Conservation (phyloP, 2,329 filamentous ascomycete species). For the Ophioceras dolichostomum region DNA sequence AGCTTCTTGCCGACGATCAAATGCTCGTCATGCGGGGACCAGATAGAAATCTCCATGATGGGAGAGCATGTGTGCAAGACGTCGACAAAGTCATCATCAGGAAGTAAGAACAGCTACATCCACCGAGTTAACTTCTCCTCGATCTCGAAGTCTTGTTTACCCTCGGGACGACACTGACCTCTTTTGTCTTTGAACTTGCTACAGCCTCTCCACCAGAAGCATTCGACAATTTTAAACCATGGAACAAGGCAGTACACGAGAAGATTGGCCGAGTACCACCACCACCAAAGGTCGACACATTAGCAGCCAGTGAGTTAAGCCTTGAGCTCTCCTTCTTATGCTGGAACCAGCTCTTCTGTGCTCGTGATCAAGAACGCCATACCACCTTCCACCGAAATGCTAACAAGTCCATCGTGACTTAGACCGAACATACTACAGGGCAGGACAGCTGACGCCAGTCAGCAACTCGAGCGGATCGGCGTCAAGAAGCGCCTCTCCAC, state of each 20-base stretch:
- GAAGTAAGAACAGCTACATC: neutral
- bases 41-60: slow-evolving; percentile 77
- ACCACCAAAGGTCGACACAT: slow-evolving; percentile 42
- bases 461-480: slow-evolving; percentile 43
- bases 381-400: slow-evolving; percentile 6
- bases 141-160: neutral
- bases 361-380: neutral
- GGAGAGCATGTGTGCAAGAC: slow-evolving; percentile 66
- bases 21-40: slow-evolving; percentile 66
- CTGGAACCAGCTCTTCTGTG: neutral
- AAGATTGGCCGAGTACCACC: slow-evolving; percentile 31
- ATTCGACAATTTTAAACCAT: slow-evolving; percentile 23
- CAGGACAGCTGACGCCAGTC: slow-evolving; percentile 49
- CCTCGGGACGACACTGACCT: no score
- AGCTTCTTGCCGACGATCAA: slow-evolving; percentile 73
- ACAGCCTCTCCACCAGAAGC: slow-evolving; percentile 3
- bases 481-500: slow-evolving; percentile 49
- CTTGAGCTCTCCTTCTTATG: no score
- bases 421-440: slow-evolving; percentile 43
- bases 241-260: slow-evolving; percentile 21
- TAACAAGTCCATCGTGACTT: slow-evolving; percentile 15
- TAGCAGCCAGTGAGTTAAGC: slow-evolving; percentile 41
- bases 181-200: neutral
- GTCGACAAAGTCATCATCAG: no score
- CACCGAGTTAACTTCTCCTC: no score